These are phyloP conservation scores for Kodamaea kaohsiungensis DNA, from an alignment of 805 yeast genomes.

Conservation along the genomic window DNA sequence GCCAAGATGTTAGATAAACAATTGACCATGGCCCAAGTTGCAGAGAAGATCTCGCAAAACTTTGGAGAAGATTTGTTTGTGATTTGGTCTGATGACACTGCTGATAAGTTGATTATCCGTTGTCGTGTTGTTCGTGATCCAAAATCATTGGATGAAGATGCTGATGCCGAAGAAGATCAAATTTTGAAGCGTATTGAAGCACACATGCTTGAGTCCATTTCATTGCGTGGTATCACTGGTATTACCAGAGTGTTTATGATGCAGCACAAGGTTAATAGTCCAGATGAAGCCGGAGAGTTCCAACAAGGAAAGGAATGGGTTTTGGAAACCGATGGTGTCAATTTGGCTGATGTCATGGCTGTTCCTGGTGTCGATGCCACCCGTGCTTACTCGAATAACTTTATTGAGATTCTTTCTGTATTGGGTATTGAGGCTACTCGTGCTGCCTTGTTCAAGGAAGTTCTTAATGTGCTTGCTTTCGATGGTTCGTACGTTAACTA, in stretches of 20 bases:
- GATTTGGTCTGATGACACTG: conserved; percentile 99
- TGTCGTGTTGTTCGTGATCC: conserved; percentile 98
- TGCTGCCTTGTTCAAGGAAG: conserved; percentile 89
- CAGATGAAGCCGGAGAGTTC: conserved; percentile 83
- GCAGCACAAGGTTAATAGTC: conserved; percentile 72
- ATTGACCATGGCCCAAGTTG: conserved; percentile 96
- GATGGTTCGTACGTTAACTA: conserved; percentile 99
- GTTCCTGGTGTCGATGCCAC: conserved; percentile 92
- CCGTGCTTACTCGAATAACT: conserved; percentile 93
- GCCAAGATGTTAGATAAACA: conserved; percentile 99
- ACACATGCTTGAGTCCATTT: conserved; percentile 92
- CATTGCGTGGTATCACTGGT: conserved; percentile 94
- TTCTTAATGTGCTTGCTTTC: conserved; percentile 95
- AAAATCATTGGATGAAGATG: conserved; percentile 87
- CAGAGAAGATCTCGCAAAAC: conserved; percentile 88
- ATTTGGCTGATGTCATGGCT: conserved; percentile 89
- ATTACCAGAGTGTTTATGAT: conserved; percentile 88
- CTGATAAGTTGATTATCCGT: conserved; percentile 93
- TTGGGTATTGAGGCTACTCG: conserved; percentile 99
- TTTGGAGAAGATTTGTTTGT: conserved; percentile 95
- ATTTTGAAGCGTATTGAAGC: conserved; percentile 92
- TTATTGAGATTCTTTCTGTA: conserved; percentile 91
- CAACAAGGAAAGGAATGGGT: conserved; percentile 96
- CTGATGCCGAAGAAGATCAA: conserved; percentile 95
- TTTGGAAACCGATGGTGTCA: conserved; percentile 97